phyloP scores from a whole-genome alignment of 345 rosid genomes.

The Euclidium syriacum region DNA sequence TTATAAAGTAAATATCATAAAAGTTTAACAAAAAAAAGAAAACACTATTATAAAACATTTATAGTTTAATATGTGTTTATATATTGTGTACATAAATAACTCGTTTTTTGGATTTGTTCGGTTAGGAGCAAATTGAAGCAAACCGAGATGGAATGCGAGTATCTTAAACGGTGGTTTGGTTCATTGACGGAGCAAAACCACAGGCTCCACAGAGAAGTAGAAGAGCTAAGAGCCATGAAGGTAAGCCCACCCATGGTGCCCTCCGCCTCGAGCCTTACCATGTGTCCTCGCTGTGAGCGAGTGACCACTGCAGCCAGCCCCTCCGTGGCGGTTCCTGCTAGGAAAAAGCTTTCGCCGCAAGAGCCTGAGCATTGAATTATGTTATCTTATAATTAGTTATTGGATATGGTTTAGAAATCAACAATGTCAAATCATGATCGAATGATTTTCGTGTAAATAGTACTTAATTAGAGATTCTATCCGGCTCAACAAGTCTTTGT shows the following conservation, averaged over 20 bases:
- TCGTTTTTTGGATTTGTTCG: background rate
- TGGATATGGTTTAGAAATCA: background rate
- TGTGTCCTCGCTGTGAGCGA: constrained; percentile 96
- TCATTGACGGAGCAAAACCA: constrained; percentile 89
- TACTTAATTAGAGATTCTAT: background rate
- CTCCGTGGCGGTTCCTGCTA: constrained; percentile 2
- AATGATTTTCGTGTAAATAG: constrained; percentile 22
- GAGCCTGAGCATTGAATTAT: constrained; percentile 12
- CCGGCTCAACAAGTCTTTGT: constrained; percentile 7
- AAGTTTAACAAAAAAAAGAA: too few species aligned
- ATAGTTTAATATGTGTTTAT: background rate
- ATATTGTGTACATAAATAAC: background rate
- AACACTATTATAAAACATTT: background rate
- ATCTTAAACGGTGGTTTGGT: constrained; percentile 88
- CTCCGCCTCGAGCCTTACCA: constrained; percentile 63
- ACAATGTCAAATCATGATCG: constrained; percentile 4
- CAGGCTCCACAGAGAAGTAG: constrained; percentile 82
- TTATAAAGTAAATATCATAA: background rate
- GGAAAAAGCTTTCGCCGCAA: constrained; percentile 12
- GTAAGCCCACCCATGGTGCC: constrained; percentile 58
- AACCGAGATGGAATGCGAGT: constrained; percentile 94
- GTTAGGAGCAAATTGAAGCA: constrained; percentile 93
- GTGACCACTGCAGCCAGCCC: constrained; percentile 47
- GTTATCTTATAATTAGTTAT: background rate
- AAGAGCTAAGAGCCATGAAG: constrained; percentile 85